A percentile compares a stretch with the other conserved stretches of the same genome.
Evolutionary conservation across 352 stramenopile species (phyloP).

Genomic region (Stramenopiles sp.): DNA sequence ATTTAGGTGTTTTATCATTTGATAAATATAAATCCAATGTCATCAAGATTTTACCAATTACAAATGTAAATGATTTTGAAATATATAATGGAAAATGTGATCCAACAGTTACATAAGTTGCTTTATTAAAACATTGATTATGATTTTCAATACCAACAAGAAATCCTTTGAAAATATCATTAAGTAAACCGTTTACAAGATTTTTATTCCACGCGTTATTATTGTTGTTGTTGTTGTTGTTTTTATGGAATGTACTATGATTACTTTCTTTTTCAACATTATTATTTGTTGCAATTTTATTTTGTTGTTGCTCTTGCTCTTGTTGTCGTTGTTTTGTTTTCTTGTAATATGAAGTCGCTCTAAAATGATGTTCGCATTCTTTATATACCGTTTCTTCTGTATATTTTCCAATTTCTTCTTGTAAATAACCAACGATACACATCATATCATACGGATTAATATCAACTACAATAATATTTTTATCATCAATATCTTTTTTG

Average conservation of each 20-base stretch:
- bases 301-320: no score
- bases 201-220: not conserved
- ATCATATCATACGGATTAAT: not conserved
- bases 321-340: no score
- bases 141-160: not conserved
- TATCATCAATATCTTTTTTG: not conserved
- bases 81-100: not conserved
- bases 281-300: not conserved
- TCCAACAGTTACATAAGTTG: not conserved
- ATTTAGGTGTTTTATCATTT: not conserved
- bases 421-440: not conserved
- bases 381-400: not conserved
- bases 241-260: not conserved
- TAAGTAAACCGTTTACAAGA: not conserved
- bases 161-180: not conserved
- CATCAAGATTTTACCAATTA: not conserved
- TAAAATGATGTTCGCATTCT: not conserved
- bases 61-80: not conserved
- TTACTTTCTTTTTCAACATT: not conserved
- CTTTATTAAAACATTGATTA: not conserved
- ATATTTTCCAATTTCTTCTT: not conserved
- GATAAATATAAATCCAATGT: not conserved
- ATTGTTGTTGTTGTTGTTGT: no score
- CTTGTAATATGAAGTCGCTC: not conserved
- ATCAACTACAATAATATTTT: not conserved